A percentile compares a stretch with the other conserved stretches of the same genome.
phyloP scores from a whole-genome alignment of 208 protist genomes.

The Porcisia deanei region DNA sequence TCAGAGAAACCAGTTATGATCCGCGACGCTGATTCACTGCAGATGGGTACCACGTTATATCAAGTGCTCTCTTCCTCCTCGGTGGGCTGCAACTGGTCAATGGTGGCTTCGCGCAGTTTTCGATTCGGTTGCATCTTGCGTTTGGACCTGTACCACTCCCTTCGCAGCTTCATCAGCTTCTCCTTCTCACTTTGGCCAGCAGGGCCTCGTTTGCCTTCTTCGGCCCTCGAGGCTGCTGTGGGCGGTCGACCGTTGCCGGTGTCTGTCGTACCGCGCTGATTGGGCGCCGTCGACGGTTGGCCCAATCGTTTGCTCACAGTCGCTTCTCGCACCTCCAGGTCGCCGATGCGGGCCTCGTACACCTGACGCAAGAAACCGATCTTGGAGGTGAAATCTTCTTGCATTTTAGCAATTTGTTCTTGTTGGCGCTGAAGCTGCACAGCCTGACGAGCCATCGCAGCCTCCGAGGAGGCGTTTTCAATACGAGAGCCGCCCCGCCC shows the following conservation, averaged over 20 bases:
- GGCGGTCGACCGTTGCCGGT: background rate
- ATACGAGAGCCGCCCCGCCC: slow-evolving; percentile 9
- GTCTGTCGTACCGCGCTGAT: background rate
- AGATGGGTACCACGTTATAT: background rate
- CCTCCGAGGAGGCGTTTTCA: slow-evolving; percentile 44
- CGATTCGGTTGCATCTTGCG: slow-evolving; percentile 34
- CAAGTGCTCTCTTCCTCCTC: slow-evolving; percentile 13
- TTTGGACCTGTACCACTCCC: slow-evolving; percentile 27
- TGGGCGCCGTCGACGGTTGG: background rate
- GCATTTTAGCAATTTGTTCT: slow-evolving; percentile 73
- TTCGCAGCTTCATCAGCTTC: slow-evolving; percentile 38
- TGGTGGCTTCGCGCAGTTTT: slow-evolving; percentile 29
- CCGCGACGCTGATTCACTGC: background rate
- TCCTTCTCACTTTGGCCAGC: slow-evolving; percentile 7
- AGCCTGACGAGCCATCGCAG: slow-evolving; percentile 51
- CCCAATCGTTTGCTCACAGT: slow-evolving; percentile 34
- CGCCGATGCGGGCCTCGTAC: slow-evolving; percentile 91
- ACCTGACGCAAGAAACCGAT: slow-evolving; percentile 87
- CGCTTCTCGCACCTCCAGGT: slow-evolving; percentile 85
- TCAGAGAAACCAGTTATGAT: background rate
- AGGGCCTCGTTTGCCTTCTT: background rate
- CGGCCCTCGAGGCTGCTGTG: background rate
- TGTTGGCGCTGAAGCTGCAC: slow-evolving; percentile 66
- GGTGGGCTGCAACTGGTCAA: slow-evolving; percentile 22
- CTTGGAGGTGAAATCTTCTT: slow-evolving; percentile 88